phyloP scores from a whole-genome alignment of 352 stramenopile species.

The Phytophthora capsici region DNA sequence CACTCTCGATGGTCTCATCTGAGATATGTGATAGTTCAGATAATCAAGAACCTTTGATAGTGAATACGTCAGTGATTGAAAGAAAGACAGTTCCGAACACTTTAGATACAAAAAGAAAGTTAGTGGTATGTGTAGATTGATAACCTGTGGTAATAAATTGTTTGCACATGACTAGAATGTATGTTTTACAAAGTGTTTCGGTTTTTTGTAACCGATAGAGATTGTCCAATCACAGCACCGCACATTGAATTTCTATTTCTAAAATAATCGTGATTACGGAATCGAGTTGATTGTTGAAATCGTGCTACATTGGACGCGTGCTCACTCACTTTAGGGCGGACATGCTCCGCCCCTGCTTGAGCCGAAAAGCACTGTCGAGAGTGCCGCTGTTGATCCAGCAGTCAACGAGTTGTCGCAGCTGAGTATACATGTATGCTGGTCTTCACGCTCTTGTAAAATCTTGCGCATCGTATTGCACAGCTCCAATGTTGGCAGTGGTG shows the following conservation, averaged over 20 bases:
- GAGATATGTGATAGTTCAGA: background rate
- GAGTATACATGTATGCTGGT: background rate
- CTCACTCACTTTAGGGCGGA: background rate
- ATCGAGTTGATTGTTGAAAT: constrained; percentile 15
- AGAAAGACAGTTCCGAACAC: background rate
- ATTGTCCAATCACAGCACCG: constrained; percentile 14
- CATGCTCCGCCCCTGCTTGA: background rate
- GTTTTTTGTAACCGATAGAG: constrained; percentile 3
- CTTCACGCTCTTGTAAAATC: constrained; percentile 6
- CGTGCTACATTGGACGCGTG: background rate
- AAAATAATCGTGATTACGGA: constrained; percentile 24
- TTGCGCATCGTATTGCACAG: constrained; percentile 28
- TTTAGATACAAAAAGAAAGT: background rate
- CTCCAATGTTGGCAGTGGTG: constrained; percentile 27
- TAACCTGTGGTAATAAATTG: constrained; percentile 5
- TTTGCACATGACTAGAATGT: background rate
- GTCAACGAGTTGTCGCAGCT: background rate
- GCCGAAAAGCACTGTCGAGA: constrained; percentile 2
- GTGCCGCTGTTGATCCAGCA: constrained; percentile 1
- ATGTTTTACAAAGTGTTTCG: background rate
- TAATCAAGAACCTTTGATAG: background rate
- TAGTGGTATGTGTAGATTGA: background rate
- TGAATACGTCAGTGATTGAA: background rate
- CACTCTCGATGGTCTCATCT: constrained; percentile 18
- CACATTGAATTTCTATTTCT: constrained; percentile 1